Percentiles rank a stretch among this genome's conserved stretches.
These are phyloP conservation scores for Polyporus tsugae DNA, from an alignment of 1,284 basidiomycete species.

Conservation along the genomic window DNA sequence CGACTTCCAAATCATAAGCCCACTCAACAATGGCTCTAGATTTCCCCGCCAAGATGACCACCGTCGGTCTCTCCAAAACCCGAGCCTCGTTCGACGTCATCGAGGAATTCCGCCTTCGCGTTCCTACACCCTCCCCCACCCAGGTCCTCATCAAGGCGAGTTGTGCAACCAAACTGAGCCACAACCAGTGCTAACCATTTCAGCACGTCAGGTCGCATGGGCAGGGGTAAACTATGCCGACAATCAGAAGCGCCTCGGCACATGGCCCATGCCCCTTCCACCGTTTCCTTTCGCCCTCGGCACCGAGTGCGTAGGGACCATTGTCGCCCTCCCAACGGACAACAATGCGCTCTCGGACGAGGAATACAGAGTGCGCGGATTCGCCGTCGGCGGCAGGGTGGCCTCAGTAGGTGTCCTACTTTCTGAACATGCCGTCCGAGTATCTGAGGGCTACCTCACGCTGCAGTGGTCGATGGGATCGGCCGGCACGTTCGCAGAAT, in stretches of 20 bases:
- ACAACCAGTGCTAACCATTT: background rate
- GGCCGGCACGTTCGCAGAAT: background rate
- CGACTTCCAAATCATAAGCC: too few relatives aligned
- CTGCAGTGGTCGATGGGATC: background rate
- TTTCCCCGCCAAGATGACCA: background rate
- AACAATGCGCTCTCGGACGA: background rate
- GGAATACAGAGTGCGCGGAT: background rate
- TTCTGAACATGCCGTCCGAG: too few relatives aligned
- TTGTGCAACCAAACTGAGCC: background rate
- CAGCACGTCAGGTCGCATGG: background rate
- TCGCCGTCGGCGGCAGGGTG: background rate
- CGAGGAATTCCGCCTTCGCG: background rate
- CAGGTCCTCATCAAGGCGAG: slow-evolving; percentile 8
- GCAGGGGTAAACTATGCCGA: background rate
- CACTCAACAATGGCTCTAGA: background rate
- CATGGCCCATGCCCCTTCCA: background rate
- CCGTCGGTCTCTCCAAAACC: slow-evolving; percentile 4
- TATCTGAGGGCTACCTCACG: background rate
- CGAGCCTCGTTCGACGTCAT: background rate
- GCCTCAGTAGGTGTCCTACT: background rate
- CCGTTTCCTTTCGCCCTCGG: slow-evolving; percentile 1
- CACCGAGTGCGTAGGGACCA: background rate
- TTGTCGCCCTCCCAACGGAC: background rate
- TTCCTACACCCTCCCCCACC: background rate
- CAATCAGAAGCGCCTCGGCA: background rate